Evolutionary conservation across 2,329 filamentous ascomycete species (phyloP).

Genomic region (Remersonia thermophila): DNA sequence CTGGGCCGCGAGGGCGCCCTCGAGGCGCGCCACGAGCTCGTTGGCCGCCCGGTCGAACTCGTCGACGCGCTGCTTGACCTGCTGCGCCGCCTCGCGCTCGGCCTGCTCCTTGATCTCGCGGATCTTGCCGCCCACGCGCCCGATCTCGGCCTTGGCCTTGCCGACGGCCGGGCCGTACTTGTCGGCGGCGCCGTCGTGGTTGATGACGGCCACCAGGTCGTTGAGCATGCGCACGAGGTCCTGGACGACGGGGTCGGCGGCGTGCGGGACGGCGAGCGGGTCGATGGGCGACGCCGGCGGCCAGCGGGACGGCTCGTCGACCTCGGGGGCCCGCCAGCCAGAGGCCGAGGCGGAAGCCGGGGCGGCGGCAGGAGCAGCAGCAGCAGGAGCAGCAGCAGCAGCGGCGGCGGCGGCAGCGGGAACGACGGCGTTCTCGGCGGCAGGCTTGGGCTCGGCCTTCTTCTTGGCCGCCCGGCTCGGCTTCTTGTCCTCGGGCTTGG

Average conservation of each 20-base stretch:
- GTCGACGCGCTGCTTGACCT: conserved; percentile 57
- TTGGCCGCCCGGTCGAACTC: conserved; percentile 81
- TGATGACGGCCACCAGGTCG: conserved; percentile 86
- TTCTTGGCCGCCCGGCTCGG: conserved; percentile 9
- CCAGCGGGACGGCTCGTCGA: conserved; percentile 52
- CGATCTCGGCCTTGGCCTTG: conserved; percentile 76
- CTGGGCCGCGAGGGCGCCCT: conserved; percentile 68
- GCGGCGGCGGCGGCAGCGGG: too few species aligned
- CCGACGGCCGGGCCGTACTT: conserved; percentile 68
- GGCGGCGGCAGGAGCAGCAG: too few species aligned
- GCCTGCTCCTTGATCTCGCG: conserved; percentile 56
- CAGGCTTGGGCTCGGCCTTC: conserved; percentile 16
- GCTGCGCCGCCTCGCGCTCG: conserved; percentile 57
- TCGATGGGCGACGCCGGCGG: conserved; percentile 62
- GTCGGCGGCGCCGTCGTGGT: conserved; percentile 66
- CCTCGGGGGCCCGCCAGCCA: conserved; percentile 43
- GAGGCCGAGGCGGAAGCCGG: too few species aligned
- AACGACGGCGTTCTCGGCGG: conserved; percentile 4
- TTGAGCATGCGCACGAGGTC: conserved; percentile 93
- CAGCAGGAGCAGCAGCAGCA: too few species aligned
- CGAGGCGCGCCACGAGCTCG: conserved; percentile 79
- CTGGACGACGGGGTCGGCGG: conserved; percentile 77
- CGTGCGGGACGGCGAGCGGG: conserved; percentile 60
- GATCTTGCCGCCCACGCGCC: conserved; percentile 69
- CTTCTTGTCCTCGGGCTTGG: conserved; percentile 18